Base-by-base conservation (phyloP, 192 early-diverging fungal species). In the Entomortierella beljakovae region DNA sequence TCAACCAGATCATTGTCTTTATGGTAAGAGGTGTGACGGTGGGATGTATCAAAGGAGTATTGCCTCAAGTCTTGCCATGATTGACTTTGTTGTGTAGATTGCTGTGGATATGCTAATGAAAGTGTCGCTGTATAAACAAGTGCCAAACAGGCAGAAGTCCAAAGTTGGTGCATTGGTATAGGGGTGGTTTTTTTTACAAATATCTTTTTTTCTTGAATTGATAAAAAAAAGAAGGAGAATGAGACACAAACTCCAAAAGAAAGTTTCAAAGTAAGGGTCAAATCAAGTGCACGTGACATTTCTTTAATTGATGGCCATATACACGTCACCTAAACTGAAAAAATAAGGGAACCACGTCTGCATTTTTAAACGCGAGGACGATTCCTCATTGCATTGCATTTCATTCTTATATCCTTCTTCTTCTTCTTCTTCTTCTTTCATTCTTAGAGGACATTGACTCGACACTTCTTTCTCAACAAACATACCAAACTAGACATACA, bases 71-170 rank as follows among this genome's bases (percentile, higher is more conserved):
- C 31, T 28, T 54, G 64, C 25, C 25, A 52, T 40, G 29, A 60
- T 22, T 59, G 31, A 20, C 51, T 28, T 25, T 51, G 57, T 15
- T 38, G 65, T 34, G 11, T 34, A 16, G 26, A 34, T 28, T 43
- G 58, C 23, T 63, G 60, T 13, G 68, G 68, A 33, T 56, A 64
- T 38, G 76, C 62, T 10, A 64, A 31, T 20, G 52, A 33, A 37
- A 66, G 62, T 13, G n/a, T n/a, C n/a, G 57, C 51, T 13, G 51
- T 42, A 23, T 57, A 69, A 13, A 59, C 61, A 37, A 71, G 68
- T 23, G 62, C 68, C 43, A 71, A 28, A 23, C 52, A 35, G 43
- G 68, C 34, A 5, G 68, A 48, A 9, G 58, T 53, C 61, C 61
- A 68, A 20, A 53, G 53, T 49, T n/a, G 32, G 42, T 57, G 57